These are phyloP conservation scores for Phytopythium mirpurense DNA, from an alignment of 352 stramenopile genomes.

Conservation along the genomic window DNA sequence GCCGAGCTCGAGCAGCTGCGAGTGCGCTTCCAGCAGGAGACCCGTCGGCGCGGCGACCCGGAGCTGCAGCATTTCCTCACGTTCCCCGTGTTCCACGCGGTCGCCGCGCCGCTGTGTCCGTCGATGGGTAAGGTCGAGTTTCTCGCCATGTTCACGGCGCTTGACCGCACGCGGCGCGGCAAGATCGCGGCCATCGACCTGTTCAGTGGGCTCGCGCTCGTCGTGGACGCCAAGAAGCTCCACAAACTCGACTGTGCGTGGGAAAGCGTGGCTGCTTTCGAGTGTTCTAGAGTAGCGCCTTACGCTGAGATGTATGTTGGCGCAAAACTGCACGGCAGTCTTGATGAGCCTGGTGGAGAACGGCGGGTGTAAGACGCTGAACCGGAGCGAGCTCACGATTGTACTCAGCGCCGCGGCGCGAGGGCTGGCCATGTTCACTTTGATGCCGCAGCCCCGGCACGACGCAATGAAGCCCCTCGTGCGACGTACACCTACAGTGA, in stretches of 20 bases:
- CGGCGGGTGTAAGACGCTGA: conserved; percentile 46
- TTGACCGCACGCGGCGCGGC: conserved; percentile 22
- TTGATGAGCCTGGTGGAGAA: conserved; percentile 60
- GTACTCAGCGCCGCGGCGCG: conserved; percentile 35
- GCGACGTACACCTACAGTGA: conserved; percentile 23
- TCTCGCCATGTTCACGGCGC: conserved; percentile 31
- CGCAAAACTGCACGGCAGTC: conserved; percentile 20
- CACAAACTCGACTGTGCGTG: conserved; percentile 58
- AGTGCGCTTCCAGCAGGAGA: conserved; percentile 57
- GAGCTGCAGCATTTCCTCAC: conserved; percentile 50
- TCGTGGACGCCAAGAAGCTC: conserved; percentile 59
- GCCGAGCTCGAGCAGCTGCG: conserved; percentile 47
- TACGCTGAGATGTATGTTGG: not conserved
- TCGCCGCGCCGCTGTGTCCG: conserved; percentile 28
- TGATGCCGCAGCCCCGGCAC: conserved; percentile 20
- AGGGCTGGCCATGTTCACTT: conserved; percentile 53
- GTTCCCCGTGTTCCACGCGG: conserved; percentile 38
- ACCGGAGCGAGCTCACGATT: conserved; percentile 59
- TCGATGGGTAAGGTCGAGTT: conserved; percentile 34
- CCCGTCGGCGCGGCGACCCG: conserved; percentile 27
- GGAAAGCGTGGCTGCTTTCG: not conserved
- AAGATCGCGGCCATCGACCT: conserved; percentile 49
- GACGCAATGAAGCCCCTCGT: conserved; percentile 35
- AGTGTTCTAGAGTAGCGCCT: not conserved
- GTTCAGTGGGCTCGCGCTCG: conserved; percentile 49